Percentiles rank a stretch among this genome's conserved stretches.
Conservation (phyloP, 345 rosid genomes). For the Eucalyptus curtisii region DNA sequence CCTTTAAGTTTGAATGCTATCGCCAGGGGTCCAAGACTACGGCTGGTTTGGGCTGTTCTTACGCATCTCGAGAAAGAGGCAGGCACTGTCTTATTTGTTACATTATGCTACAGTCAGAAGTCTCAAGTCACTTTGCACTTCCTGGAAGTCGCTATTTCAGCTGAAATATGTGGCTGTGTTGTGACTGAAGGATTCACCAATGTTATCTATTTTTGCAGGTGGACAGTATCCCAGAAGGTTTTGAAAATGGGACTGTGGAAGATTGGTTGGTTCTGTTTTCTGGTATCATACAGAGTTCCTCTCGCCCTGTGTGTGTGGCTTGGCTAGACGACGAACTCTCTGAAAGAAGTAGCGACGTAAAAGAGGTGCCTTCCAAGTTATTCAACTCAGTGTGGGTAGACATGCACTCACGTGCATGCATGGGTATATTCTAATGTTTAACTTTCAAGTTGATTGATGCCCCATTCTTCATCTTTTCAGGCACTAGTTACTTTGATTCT, state of each 20-base stretch:
- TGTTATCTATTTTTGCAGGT: conserved; percentile 33
- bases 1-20: conserved; percentile 61
- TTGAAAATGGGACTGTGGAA: conserved; percentile 14
- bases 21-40: conserved; percentile 54
- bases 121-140: background rate
- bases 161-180: background rate
- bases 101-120: background rate
- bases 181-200: background rate
- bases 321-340: conserved; percentile 58
- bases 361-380: conserved; percentile 20
- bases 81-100: conserved; percentile 20
- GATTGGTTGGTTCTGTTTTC: conserved; percentile 39
- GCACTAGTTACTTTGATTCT: conserved; percentile 37
- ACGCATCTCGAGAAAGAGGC: conserved; percentile 72
- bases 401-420: background rate
- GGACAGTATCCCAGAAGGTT: conserved; percentile 9
- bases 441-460: background rate
- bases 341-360: conserved; percentile 22
- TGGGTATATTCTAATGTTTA: background rate
- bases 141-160: background rate
- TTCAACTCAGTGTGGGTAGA: background rate
- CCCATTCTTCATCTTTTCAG: conserved; percentile 17
- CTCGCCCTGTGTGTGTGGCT: conserved; percentile 35
- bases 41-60: conserved; percentile 67
- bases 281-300: conserved; percentile 34